phyloP scores from a whole-genome alignment of 1,284 basidiomycete genomes.

The Porodaedalea pini region DNA sequence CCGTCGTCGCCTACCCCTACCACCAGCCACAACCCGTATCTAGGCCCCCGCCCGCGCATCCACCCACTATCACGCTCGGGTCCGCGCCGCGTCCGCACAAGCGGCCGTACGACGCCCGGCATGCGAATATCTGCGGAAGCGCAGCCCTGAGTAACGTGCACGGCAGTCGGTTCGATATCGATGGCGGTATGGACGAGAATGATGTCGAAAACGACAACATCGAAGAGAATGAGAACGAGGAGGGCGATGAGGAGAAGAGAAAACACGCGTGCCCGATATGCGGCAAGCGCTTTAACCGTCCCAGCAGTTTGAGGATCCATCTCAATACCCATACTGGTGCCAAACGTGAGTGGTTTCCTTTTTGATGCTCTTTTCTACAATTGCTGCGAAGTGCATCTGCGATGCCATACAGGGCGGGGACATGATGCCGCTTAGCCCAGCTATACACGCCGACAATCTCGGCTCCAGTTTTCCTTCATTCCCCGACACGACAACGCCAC shows the following conservation, averaged over 20 bases:
- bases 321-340: slow-evolving; percentile 80
- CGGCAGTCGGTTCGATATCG: background rate
- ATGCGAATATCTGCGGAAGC: background rate
- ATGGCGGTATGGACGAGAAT: background rate
- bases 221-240: background rate
- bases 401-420: background rate
- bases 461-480: background rate
- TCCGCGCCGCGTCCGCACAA: background rate
- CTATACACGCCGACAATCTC: background rate
- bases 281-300: slow-evolving; percentile 70
- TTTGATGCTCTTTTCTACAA: background rate
- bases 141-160: background rate
- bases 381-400: no score
- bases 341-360: slow-evolving; percentile 51
- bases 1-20: background rate
- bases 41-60: no score
- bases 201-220: background rate
- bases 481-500: background rate
- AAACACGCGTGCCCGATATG: slow-evolving; percentile 65
- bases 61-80: no score
- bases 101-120: background rate
- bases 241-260: slow-evolving; percentile 30
- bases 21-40: background rate
- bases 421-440: background rate
- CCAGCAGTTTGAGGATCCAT: slow-evolving; percentile 72